Percentiles rank a stretch among this genome's conserved stretches.
Conservation (phyloP, 106 monocot species). For the Xerophyta viscosa region DNA sequence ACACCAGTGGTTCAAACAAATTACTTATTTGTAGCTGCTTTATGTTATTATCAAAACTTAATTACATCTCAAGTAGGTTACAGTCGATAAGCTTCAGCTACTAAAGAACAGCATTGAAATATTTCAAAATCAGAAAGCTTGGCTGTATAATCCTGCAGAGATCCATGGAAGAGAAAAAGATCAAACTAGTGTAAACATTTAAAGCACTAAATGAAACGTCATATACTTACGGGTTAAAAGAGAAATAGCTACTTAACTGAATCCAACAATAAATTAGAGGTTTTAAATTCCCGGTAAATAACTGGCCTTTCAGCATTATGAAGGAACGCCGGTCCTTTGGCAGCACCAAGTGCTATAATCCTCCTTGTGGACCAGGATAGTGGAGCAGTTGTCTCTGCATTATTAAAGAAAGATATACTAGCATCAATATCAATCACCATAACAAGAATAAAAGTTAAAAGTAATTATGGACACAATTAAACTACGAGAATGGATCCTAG, state of each 20-base stretch:
- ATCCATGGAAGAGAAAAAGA: neutral
- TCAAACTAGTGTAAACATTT: neutral
- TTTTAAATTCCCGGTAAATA: slow-evolving; percentile 90
- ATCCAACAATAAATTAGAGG: slow-evolving; percentile 81
- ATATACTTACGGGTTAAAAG: neutral
- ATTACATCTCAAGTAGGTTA: too few relatives aligned
- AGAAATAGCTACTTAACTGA: slow-evolving; percentile 40
- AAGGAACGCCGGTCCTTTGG: slow-evolving; percentile 84
- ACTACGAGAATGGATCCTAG: too few relatives aligned
- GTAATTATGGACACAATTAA: too few relatives aligned
- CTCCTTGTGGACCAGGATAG: slow-evolving; percentile 66
- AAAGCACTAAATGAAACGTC: neutral
- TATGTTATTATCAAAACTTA: too few relatives aligned
- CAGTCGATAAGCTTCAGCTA: too few relatives aligned
- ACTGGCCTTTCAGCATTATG: slow-evolving; percentile 88
- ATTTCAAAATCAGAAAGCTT: slow-evolving; percentile 93
- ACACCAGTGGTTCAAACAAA: too few relatives aligned
- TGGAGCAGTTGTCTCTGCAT: slow-evolving; percentile 70
- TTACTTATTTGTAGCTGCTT: too few relatives aligned
- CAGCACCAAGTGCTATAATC: slow-evolving; percentile 78
- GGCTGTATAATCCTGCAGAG: slow-evolving; percentile 66
- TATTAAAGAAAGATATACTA: neutral
- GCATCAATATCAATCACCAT: neutral
- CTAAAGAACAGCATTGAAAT: too few relatives aligned
- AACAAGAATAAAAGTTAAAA: too few relatives aligned